Evolutionary conservation across 345 rosid species (phyloP).

Genomic region (Aegle marmelos): DNA sequence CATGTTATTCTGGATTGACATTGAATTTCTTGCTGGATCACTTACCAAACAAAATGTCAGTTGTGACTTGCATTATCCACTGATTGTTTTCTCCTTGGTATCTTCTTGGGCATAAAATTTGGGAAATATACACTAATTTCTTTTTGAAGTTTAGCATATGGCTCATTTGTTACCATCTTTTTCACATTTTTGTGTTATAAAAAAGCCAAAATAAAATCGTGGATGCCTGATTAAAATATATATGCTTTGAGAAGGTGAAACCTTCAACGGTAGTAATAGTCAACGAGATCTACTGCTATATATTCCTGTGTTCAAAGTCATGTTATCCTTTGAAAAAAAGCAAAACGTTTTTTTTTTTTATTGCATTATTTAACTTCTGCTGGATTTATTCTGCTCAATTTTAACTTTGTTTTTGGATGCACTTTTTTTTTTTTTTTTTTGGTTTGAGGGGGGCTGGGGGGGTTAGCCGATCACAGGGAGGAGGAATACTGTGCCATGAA

Average conservation of each 20-base stretch:
- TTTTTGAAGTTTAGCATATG: background rate
- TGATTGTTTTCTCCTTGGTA: background rate
- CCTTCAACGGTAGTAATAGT: background rate
- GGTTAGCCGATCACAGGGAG: background rate
- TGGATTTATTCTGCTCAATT: background rate
- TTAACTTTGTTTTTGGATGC: background rate
- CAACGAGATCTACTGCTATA: background rate
- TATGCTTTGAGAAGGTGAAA: background rate
- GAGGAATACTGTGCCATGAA: background rate
- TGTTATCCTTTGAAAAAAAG: background rate
- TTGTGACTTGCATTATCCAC: slow-evolving; percentile 4
- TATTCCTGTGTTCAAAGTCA: background rate
- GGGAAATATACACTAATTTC: background rate
- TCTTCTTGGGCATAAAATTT: slow-evolving; percentile 7
- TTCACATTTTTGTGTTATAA: background rate
- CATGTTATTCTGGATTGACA: background rate
- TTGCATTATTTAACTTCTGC: background rate
- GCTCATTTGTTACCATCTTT: background rate
- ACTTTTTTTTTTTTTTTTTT: background rate
- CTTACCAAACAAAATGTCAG: background rate
- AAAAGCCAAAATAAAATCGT: background rate
- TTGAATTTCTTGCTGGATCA: background rate
- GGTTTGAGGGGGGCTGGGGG: background rate
- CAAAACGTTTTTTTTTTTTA: no score
- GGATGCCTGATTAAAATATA: background rate